Conservation (phyloP, 179 eudicot species). For the Silene coronaria region DNA sequence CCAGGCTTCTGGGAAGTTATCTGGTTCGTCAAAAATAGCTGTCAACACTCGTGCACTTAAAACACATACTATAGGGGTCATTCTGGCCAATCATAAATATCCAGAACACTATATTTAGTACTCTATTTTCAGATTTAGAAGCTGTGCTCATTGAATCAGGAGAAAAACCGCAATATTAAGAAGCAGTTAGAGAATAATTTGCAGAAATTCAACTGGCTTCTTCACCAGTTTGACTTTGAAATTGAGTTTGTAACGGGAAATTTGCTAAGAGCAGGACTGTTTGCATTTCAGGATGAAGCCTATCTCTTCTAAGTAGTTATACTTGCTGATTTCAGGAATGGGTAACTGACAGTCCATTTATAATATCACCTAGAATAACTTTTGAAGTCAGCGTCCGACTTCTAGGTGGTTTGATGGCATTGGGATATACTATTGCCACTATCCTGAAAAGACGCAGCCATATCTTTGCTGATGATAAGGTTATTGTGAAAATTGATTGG, state of each 20-base stretch:
- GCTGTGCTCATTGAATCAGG: neutral
- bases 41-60: too few species aligned
- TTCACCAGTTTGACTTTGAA: neutral
- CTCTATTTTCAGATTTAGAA: neutral
- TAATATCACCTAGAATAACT: conserved; percentile 92
- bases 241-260: neutral
- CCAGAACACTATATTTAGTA: too few species aligned
- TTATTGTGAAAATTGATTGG: conserved; percentile 82
- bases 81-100: too few species aligned
- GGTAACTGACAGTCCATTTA: conserved; percentile 91
- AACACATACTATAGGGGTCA: too few species aligned
- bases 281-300: conserved; percentile 1
- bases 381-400: conserved; percentile 97
- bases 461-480: conserved; percentile 63
- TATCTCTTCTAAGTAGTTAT: conserved; percentile 13
- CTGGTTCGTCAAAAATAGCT: too few species aligned
- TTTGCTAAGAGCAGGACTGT: neutral
- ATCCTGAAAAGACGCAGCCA: conserved; percentile 88
- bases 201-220: neutral
- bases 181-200: neutral
- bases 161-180: neutral
- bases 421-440: conserved; percentile 90
- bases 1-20: too few species aligned
- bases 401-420: conserved; percentile 94
- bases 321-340: conserved; percentile 69